phyloP scores from a whole-genome alignment of 306 rosid species.

The Comarum palustre region DNA sequence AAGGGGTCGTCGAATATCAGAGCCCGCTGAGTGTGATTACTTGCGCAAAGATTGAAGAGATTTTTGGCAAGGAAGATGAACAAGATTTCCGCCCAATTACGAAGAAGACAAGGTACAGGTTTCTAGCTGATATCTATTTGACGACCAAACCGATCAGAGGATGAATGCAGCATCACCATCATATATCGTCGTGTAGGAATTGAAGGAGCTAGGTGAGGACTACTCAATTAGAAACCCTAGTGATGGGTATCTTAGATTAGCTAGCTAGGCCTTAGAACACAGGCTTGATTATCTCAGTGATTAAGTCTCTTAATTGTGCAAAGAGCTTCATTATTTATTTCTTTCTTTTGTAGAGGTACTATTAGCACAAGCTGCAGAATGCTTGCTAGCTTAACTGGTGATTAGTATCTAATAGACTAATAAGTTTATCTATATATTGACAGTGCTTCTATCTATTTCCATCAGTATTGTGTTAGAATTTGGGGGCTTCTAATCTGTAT shows the following conservation, averaged over 20 bases:
- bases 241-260: neutral
- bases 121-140: constrained; percentile 45
- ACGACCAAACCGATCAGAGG: constrained; percentile 24
- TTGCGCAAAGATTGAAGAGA: constrained; percentile 41
- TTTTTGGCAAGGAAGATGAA: constrained; percentile 49
- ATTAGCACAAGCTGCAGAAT: neutral
- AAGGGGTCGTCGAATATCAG: constrained; percentile 27
- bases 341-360: neutral
- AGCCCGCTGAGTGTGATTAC: constrained; percentile 17
- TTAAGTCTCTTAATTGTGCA: neutral
- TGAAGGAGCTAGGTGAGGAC: constrained; percentile 13
- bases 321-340: neutral
- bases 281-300: neutral
- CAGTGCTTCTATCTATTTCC: neutral
- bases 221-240: neutral
- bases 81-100: constrained; percentile 26
- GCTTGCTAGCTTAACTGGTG: neutral
- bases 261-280: neutral
- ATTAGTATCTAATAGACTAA: neutral
- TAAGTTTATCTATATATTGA: neutral
- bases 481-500: no score
- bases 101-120: constrained; percentile 45
- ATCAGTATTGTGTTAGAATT: neutral
- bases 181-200: neutral
- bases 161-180: constrained; percentile 12